Percentiles rank a stretch among this genome's conserved stretches.
These are phyloP conservation scores for Agapanthus africanus DNA, from an alignment of 106 monocot species.

Conservation along the genomic window DNA sequence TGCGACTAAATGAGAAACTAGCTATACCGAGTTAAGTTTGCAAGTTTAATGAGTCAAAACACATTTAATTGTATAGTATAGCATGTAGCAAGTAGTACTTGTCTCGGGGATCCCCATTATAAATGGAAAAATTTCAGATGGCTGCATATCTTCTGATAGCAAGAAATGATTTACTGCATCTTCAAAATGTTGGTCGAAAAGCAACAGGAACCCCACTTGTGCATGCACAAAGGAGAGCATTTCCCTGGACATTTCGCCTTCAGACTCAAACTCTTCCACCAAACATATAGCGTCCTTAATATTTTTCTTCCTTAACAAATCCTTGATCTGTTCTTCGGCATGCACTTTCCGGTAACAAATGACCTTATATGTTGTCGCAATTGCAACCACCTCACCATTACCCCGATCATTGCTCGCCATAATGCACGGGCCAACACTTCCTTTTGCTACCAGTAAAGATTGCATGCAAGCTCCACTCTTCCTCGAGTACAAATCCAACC, in stretches of 20 bases:
- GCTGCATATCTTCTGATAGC: constrained; percentile 86
- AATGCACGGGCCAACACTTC: constrained; percentile 29
- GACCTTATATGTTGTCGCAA: constrained; percentile 76
- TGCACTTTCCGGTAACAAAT: constrained; percentile 61
- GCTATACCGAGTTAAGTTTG: too few species aligned
- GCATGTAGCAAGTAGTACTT: too few species aligned
- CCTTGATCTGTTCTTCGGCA: constrained; percentile 93
- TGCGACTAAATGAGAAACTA: too few species aligned
- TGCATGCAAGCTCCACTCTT: constrained; percentile 65
- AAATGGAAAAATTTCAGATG: constrained; percentile 93
- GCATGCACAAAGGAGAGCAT: constrained; percentile 97
- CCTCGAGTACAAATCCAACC: constrained; percentile 66
- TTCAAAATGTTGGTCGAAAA: constrained; percentile 92
- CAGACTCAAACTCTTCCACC: constrained; percentile 63
- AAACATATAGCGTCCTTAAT: constrained; percentile 61
- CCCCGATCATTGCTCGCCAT: constrained; percentile 48
- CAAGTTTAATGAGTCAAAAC: too few species aligned
- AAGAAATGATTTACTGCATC: constrained; percentile 95
- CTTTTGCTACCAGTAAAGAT: constrained; percentile 37
- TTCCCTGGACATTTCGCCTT: constrained; percentile 76
- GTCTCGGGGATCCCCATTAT: constrained; percentile 92
- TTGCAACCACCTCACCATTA: constrained; percentile 48
- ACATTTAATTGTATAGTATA: too few species aligned
- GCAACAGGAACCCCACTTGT: constrained; percentile 88
- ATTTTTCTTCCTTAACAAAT: constrained; percentile 71